A percentile compares a stretch with the other conserved stretches of the same genome.
Evolutionary conservation across 495 filamentous ascomycete species (phyloP).

Genomic region (Letharia lupina): DNA sequence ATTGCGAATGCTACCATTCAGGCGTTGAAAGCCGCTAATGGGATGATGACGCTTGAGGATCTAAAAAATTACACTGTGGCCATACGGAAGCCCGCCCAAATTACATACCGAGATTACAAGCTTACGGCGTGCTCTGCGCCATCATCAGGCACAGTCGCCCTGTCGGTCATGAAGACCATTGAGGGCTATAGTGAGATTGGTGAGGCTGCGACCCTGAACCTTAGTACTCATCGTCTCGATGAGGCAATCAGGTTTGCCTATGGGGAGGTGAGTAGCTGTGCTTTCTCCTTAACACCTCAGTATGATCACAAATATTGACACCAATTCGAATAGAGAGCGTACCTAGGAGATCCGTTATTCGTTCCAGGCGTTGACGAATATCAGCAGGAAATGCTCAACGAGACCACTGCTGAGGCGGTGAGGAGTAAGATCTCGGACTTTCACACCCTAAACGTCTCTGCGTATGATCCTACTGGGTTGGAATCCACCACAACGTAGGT

Average conservation of each 20-base stretch:
- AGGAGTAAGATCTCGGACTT: slow-evolving; percentile 61
- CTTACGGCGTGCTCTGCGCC: slow-evolving; percentile 64
- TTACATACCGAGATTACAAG: slow-evolving; percentile 62
- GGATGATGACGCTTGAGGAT: slow-evolving; percentile 77
- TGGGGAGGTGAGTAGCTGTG: slow-evolving; percentile 42
- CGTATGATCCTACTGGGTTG: slow-evolving; percentile 60
- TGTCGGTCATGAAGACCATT: slow-evolving; percentile 69
- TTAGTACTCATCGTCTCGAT: slow-evolving; percentile 70
- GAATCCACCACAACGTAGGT: slow-evolving; percentile 52
- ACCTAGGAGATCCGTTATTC: slow-evolving; percentile 74
- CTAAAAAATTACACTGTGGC: slow-evolving; percentile 59
- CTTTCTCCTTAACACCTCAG: background rate
- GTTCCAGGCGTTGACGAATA: slow-evolving; percentile 54
- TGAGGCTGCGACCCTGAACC: slow-evolving; percentile 41
- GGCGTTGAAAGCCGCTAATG: slow-evolving; percentile 53
- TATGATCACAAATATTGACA: slow-evolving; percentile 1
- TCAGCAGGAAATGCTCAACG: slow-evolving; percentile 56
- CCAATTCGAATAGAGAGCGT: slow-evolving; percentile 37
- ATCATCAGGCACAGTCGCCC: slow-evolving; percentile 60
- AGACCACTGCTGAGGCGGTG: slow-evolving; percentile 47
- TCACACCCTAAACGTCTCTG: slow-evolving; percentile 54
- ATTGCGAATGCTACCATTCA: slow-evolving; percentile 66
- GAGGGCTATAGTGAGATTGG: slow-evolving; percentile 61
- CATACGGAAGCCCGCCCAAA: slow-evolving; percentile 51
- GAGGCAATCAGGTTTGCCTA: slow-evolving; percentile 87